Percentiles rank a stretch among this genome's conserved stretches.
Evolutionary conservation across 352 stramenopile genomes (phyloP).

Genomic region (Phytophthora hybrid): DNA sequence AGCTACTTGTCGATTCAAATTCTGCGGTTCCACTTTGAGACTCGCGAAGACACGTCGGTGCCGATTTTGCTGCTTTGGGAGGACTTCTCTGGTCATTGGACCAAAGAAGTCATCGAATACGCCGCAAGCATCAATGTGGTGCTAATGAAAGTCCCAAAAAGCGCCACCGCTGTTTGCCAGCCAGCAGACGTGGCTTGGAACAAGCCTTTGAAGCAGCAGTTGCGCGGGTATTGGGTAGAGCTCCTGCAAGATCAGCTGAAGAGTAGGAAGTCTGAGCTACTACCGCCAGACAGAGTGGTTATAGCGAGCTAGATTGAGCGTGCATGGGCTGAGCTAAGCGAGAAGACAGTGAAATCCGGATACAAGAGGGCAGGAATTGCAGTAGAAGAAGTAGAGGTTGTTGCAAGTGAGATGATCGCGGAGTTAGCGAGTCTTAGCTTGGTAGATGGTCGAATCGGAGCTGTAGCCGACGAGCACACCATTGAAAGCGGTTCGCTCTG

Average conservation of each 20-base stretch:
- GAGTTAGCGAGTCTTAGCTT: constrained; percentile 2
- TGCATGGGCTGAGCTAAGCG: too few species aligned
- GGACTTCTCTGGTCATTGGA: constrained; percentile 7
- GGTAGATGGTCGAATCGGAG: constrained; percentile 13
- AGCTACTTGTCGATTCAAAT: constrained; percentile 15
- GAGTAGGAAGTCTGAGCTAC: too few species aligned
- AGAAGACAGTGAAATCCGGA: constrained; percentile 1
- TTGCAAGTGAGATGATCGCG: constrained; percentile 12
- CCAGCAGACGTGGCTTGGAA: too few species aligned
- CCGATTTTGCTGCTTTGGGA: constrained; percentile 7
- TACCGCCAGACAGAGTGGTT: too few species aligned
- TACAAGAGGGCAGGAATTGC: constrained; percentile 3
- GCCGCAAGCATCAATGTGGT: too few species aligned
- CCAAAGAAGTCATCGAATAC: too few species aligned
- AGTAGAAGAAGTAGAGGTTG: constrained; percentile 10
- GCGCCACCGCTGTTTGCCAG: too few species aligned
- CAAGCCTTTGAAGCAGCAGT: too few species aligned
- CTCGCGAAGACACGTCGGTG: background rate
- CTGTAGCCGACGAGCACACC: constrained; percentile 3
- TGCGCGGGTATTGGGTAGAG: too few species aligned
- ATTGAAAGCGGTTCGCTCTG: constrained; percentile 10
- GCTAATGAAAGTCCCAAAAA: too few species aligned
- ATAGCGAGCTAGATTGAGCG: too few species aligned
- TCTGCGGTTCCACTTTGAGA: constrained; percentile 9
- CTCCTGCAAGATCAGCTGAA: too few species aligned